Evolutionary conservation across 2,329 filamentous ascomycete genomes (phyloP).

Genomic region (Harringtonia aguacate): DNA sequence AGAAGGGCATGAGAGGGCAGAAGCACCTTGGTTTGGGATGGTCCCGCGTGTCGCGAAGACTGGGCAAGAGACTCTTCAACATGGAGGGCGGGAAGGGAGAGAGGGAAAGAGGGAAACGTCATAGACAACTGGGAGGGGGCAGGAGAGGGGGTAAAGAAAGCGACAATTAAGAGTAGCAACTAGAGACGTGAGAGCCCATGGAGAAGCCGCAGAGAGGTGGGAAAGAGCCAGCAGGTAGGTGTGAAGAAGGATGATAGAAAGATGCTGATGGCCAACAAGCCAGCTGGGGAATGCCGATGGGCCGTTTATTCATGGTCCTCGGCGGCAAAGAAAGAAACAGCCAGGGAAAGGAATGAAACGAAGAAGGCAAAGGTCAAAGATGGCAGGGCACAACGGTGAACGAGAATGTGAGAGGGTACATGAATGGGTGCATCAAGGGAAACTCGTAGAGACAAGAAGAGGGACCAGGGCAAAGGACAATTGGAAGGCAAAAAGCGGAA

Average conservation of each 20-base stretch:
- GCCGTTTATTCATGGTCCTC: conserved; percentile 15
- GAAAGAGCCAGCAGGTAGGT: too few species aligned
- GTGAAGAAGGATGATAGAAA: too few species aligned
- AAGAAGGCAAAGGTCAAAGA: background rate
- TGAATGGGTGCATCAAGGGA: too few species aligned
- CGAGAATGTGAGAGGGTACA: background rate
- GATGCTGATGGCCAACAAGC: background rate
- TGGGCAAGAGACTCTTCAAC: conserved; percentile 17
- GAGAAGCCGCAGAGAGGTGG: too few species aligned
- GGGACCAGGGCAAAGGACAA: background rate
- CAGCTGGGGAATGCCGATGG: conserved; percentile 14
- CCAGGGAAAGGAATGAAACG: background rate
- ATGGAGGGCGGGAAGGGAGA: conserved; percentile 9
- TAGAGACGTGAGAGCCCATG: too few species aligned
- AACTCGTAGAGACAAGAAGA: background rate
- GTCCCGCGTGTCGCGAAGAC: conserved; percentile 17
- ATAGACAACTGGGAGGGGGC: background rate
- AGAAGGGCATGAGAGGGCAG: background rate
- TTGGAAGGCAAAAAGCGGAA: too few species aligned
- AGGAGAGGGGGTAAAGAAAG: too few species aligned
- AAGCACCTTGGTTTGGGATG: conserved; percentile 18
- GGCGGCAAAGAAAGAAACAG: background rate
- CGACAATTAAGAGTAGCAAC: too few species aligned
- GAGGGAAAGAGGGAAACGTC: background rate
- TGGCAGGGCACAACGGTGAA: too few species aligned